A percentile compares a stretch with the other conserved stretches of the same genome.
phyloP scores from a whole-genome alignment of 257 asterid species.

The Cruciata laevipes region DNA sequence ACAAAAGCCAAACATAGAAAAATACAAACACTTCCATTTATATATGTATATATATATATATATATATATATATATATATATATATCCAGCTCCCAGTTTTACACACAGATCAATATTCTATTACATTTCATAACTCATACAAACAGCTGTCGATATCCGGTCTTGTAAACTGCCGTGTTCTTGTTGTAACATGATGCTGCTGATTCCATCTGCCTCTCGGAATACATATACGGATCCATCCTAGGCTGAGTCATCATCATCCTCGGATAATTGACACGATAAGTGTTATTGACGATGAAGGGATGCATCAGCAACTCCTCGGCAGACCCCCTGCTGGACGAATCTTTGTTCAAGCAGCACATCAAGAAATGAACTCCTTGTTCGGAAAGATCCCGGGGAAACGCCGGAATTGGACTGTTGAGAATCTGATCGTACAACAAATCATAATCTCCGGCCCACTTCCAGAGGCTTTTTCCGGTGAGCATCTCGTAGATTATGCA shows the following conservation, averaged over 20 bases:
- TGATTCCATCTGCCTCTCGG: neutral
- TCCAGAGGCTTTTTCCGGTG: neutral
- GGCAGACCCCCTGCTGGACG: neutral
- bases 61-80: no score
- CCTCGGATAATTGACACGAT: no score
- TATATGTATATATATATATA: no score
- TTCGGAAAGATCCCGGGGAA: neutral
- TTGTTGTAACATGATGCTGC: neutral
- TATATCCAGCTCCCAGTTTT: neutral
- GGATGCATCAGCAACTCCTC: neutral
- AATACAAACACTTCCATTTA: neutral
- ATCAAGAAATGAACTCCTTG: neutral
- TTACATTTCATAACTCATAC: neutral
- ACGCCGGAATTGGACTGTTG: neutral
- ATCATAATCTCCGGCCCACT: neutral
- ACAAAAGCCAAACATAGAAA: no score
- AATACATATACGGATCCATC: no score
- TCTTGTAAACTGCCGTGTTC: no score
- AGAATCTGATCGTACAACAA: neutral
- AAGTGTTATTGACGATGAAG: neutral
- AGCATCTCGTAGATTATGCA: neutral
- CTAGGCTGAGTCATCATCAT: no score
- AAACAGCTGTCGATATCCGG: neutral
- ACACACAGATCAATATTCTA: no score
- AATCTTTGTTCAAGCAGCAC: neutral